These are phyloP conservation scores for Hyphodiscus hymeniophilus DNA, from an alignment of 495 filamentous ascomycete genomes.

Conservation along the genomic window DNA sequence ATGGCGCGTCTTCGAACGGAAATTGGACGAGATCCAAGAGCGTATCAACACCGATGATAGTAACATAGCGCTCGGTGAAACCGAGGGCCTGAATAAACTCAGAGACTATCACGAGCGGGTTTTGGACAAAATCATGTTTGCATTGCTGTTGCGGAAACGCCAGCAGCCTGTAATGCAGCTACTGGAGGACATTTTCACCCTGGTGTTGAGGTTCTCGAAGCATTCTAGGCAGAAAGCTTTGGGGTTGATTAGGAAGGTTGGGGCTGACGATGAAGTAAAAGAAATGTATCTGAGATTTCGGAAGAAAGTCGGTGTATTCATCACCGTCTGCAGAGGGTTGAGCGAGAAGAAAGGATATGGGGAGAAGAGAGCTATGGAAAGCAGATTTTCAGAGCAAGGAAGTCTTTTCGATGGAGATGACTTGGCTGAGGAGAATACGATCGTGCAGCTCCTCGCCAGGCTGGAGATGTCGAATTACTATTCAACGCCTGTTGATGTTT, in stretches of 20 bases:
- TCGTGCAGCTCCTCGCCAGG: constrained; percentile 44
- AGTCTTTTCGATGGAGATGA: constrained; percentile 26
- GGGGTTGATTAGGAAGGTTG: constrained; percentile 21
- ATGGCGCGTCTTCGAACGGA: constrained; percentile 62
- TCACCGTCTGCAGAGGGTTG: constrained; percentile 52
- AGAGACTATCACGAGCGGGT: constrained; percentile 63
- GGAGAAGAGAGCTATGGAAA: constrained; percentile 30
- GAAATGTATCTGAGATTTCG: constrained; percentile 54
- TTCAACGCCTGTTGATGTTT: constrained; percentile 11
- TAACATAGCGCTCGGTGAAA: constrained; percentile 19
- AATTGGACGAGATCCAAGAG: constrained; percentile 53
- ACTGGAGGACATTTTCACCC: constrained; percentile 67
- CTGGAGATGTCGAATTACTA: constrained; percentile 59
- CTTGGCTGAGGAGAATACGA: constrained; percentile 32
- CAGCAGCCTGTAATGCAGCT: constrained; percentile 64
- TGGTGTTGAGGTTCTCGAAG: constrained; percentile 61
- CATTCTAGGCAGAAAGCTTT: constrained; percentile 28
- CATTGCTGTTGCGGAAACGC: constrained; percentile 59
- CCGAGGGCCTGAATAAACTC: constrained; percentile 51
- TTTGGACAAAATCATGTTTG: constrained; percentile 73
- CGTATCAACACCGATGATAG: constrained; percentile 38
- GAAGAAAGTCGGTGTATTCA: constrained; percentile 61
- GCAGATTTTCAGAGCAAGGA: constrained; percentile 17
- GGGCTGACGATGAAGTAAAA: constrained; percentile 36
- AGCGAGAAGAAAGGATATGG: constrained; percentile 51